These are phyloP conservation scores for Rutidosis leptorrhynchoides DNA, from an alignment of 129 eudicot species.

Conservation along the genomic window DNA sequence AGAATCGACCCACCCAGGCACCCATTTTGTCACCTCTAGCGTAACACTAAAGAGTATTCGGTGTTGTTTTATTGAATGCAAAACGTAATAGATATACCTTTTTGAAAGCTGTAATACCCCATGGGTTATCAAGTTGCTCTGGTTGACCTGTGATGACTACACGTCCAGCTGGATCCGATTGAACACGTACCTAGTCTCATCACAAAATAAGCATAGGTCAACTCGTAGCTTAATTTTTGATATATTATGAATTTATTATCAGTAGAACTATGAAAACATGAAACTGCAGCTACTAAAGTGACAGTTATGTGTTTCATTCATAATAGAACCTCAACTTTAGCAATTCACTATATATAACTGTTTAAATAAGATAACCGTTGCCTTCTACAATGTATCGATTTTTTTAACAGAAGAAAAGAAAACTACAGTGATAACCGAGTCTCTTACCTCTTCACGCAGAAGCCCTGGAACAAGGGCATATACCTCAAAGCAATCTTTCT, in stretches of 20 bases:
- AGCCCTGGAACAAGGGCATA: slow-evolving; percentile 95
- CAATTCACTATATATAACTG: neutral
- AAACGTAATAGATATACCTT: slow-evolving; percentile 42
- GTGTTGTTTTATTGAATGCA: neutral
- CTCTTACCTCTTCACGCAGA: slow-evolving; percentile 78
- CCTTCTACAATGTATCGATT: no score
- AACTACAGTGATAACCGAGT: neutral
- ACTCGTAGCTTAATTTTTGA: neutral
- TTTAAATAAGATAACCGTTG: neutral
- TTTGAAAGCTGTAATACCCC: slow-evolving; percentile 87
- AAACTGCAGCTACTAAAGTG: neutral
- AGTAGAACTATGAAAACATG: neutral
- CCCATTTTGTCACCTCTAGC: neutral
- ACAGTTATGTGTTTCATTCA: neutral
- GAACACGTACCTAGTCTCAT: slow-evolving; percentile 67
- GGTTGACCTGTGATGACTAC: slow-evolving; percentile 94
- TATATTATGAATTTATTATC: no score
- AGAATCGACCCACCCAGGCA: no score
- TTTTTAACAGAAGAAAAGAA: no score
- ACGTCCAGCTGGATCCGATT: slow-evolving; percentile 91
- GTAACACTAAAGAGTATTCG: neutral
- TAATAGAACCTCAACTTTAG: neutral
- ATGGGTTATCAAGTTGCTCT: slow-evolving; percentile 90
- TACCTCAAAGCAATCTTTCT: slow-evolving; percentile 92
- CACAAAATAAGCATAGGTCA: slow-evolving; percentile 12